These are phyloP conservation scores for Melanomma pulvis-pyrius DNA, from an alignment of 495 filamentous ascomycete species.

Conservation along the genomic window DNA sequence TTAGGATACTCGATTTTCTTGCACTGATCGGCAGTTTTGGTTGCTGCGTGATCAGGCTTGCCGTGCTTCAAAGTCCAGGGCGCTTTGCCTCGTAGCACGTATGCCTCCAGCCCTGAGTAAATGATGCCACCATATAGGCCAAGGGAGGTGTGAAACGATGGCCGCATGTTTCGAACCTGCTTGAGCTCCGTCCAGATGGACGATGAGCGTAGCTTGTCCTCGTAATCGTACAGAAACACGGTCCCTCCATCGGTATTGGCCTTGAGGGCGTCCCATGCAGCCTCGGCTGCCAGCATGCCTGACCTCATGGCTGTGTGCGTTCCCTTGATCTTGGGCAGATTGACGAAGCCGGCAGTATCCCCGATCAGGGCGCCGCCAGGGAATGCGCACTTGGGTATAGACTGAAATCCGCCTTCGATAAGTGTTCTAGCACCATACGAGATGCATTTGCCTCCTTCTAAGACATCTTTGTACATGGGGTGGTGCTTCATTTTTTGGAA, in stretches of 20 bases:
- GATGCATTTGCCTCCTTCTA: slow-evolving; percentile 95
- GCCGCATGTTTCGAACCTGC: slow-evolving; percentile 96
- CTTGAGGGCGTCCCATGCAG: slow-evolving; percentile 74
- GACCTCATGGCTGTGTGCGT: slow-evolving; percentile 97
- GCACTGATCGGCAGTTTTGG: slow-evolving; percentile 76
- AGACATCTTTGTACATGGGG: slow-evolving; percentile 75
- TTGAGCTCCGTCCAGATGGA: slow-evolving; percentile 93
- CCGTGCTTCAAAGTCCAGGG: slow-evolving; percentile 96
- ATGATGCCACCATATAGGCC: slow-evolving; percentile 85
- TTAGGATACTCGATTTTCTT: slow-evolving; percentile 95
- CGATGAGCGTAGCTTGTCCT: slow-evolving; percentile 82
- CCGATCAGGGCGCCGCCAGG: slow-evolving; percentile 95
- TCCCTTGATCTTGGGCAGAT: slow-evolving; percentile 98
- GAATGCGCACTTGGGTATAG: slow-evolving; percentile 94
- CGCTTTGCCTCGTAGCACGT: slow-evolving; percentile 75
- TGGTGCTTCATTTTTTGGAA: slow-evolving; percentile 99
- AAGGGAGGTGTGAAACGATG: slow-evolving; percentile 83
- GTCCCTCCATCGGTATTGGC: slow-evolving; percentile 58
- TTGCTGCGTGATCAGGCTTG: slow-evolving; percentile 70
- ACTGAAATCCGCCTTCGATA: slow-evolving; percentile 96
- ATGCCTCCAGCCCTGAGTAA: slow-evolving; percentile 94
- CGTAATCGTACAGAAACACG: slow-evolving; percentile 93
- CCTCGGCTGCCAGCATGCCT: slow-evolving; percentile 94
- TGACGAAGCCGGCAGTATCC: slow-evolving; percentile 94
- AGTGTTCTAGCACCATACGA: slow-evolving; percentile 93